phyloP scores from a whole-genome alignment of 1,139 yeast species.

The Trichomonascaceae sp. region DNA sequence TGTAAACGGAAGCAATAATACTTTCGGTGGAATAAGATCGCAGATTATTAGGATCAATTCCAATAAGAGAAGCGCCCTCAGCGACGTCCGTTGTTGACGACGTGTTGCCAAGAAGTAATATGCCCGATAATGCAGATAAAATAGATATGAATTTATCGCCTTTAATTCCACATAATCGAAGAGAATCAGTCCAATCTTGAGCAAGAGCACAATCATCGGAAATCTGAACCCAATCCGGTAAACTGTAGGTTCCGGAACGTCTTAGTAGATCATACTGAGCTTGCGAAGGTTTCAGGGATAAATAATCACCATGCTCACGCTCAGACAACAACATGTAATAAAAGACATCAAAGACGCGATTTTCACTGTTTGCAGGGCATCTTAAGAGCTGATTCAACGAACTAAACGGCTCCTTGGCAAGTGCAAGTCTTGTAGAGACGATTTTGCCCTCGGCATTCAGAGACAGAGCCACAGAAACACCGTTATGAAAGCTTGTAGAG shows the following conservation, averaged over 20 bases:
- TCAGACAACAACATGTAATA: constrained; percentile 34
- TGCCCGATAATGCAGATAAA: constrained; percentile 34
- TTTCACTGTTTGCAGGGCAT: constrained; percentile 23
- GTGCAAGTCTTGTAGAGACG: constrained; percentile 30
- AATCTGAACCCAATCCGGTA: constrained; percentile 34
- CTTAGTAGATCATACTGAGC: constrained; percentile 31
- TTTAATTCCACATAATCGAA: constrained; percentile 32
- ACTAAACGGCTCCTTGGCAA: constrained; percentile 29
- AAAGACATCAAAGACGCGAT: constrained; percentile 36
- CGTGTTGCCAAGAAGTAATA: constrained; percentile 34
- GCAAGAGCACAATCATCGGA: constrained; percentile 37
- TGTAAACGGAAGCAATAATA: constrained; percentile 32
- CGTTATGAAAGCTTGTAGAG: constrained; percentile 34
- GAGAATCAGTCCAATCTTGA: constrained; percentile 37
- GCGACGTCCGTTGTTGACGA: constrained; percentile 29
- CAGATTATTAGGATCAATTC: constrained; percentile 31
- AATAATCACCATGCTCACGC: constrained; percentile 26
- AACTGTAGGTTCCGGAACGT: constrained; percentile 28
- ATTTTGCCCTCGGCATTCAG: constrained; percentile 32
- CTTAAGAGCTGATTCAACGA: constrained; percentile 31
- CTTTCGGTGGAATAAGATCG: constrained; percentile 27
- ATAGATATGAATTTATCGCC: constrained; percentile 31
- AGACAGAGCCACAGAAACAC: constrained; percentile 29
- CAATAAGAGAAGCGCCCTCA: constrained; percentile 37
- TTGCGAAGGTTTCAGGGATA: constrained; percentile 30